Conservation (phyloP, 805 yeast species). For the Blastobotrys parvus region DNA sequence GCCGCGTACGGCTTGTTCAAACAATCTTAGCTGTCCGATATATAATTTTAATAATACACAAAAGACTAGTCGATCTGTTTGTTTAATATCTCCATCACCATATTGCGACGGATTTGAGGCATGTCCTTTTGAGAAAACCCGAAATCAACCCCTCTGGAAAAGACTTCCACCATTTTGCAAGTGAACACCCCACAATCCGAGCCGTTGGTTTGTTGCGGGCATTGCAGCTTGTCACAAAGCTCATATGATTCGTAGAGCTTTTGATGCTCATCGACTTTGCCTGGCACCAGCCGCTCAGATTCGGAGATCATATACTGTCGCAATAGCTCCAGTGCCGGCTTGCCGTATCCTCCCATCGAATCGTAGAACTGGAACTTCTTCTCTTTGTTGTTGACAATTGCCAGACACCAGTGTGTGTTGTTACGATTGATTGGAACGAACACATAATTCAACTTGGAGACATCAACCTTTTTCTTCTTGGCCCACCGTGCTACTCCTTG, state of each 20-base stretch:
- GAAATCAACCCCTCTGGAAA: constrained; percentile 44
- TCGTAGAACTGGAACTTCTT: constrained; percentile 65
- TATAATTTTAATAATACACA: too few relatives aligned
- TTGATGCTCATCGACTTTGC: constrained; percentile 26
- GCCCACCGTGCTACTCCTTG: constrained; percentile 80
- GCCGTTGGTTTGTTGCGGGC: constrained; percentile 87
- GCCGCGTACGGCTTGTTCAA: too few relatives aligned
- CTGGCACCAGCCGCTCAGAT: constrained; percentile 42
- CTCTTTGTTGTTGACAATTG: constrained; percentile 57
- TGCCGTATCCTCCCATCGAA: constrained; percentile 48
- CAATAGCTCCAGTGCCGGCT: constrained; percentile 38
- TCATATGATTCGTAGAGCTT: constrained; percentile 23
- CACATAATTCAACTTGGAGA: constrained; percentile 54
- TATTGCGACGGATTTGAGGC: constrained; percentile 52
- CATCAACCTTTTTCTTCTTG: constrained; percentile 59
- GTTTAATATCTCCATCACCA: constrained; percentile 52
- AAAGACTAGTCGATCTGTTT: too few relatives aligned
- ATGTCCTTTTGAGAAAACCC: constrained; percentile 63
- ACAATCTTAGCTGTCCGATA: too few relatives aligned
- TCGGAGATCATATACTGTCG: constrained; percentile 61
- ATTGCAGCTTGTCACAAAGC: constrained; percentile 22
- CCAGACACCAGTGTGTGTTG: constrained; percentile 88
- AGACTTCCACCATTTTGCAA: constrained; percentile 62
- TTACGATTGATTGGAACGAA: constrained; percentile 80
- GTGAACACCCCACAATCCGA: constrained; percentile 94